A percentile compares a stretch with the other conserved stretches of the same genome.
phyloP scores from a whole-genome alignment of 148 eudicot species.

The Chenopodium berlandieri region DNA sequence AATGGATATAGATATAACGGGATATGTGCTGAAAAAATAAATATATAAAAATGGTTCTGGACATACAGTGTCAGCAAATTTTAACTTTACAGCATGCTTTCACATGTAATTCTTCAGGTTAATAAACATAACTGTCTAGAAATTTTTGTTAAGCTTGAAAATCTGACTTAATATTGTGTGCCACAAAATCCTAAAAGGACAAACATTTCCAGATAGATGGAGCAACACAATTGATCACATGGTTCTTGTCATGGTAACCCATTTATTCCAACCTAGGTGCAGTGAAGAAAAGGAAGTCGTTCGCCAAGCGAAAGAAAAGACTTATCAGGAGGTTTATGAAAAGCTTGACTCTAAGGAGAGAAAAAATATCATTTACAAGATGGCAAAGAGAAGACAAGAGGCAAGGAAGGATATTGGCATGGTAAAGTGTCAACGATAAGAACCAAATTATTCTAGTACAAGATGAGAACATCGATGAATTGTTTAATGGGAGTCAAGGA shows the following conservation, averaged over 20 bases:
- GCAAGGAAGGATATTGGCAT: too few relatives aligned
- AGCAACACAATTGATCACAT: neutral
- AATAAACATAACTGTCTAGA: neutral
- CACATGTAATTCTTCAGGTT: neutral
- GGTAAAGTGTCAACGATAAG: too few relatives aligned
- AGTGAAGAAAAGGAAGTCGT: too few relatives aligned
- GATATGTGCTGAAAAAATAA: slow-evolving; percentile 77
- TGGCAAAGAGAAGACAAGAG: too few relatives aligned
- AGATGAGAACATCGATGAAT: too few relatives aligned
- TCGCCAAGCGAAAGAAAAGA: too few relatives aligned
- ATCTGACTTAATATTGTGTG: neutral
- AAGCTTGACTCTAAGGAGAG: too few relatives aligned
- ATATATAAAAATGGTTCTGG: too few relatives aligned
- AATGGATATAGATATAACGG: slow-evolving; percentile 94
- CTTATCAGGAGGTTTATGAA: too few relatives aligned
- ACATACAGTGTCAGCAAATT: neutral
- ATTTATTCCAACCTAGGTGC: neutral
- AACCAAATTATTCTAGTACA: too few relatives aligned
- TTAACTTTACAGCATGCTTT: neutral
- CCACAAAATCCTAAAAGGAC: neutral
- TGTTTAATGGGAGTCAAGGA: too few relatives aligned
- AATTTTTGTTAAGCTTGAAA: neutral
- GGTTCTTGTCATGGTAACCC: neutral
- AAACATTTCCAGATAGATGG: neutral
- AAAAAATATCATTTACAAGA: too few relatives aligned